Evolutionary conservation across 805 yeast genomes (phyloP).

Genomic region (Spathaspora passalidarum): DNA sequence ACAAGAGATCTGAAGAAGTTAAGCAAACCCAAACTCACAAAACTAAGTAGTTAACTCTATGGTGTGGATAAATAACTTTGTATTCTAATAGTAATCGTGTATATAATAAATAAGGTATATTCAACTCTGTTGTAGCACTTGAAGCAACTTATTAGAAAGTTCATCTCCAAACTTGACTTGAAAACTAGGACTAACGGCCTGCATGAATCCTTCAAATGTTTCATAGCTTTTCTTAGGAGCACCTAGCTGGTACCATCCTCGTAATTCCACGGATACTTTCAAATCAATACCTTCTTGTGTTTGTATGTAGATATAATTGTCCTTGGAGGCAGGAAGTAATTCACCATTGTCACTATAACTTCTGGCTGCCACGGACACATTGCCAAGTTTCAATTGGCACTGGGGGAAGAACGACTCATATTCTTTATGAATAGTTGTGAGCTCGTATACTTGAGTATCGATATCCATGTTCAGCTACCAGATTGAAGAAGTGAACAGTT

Average conservation of each 20-base stretch:
- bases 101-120: not conserved
- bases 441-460: constrained; percentile 16
- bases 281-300: constrained; percentile 15
- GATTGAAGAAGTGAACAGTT: not conserved
- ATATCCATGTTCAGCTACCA: constrained; percentile 13
- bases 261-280: constrained; percentile 20
- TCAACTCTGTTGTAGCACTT: constrained; percentile 3
- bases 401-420: constrained; percentile 19
- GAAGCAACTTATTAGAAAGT: constrained; percentile 16
- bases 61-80: not conserved
- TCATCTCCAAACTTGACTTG: constrained; percentile 15
- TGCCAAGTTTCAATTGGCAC: constrained; percentile 11
- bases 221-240: constrained; percentile 15
- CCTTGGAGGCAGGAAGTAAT: constrained; percentile 4
- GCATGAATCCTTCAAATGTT: constrained; percentile 32
- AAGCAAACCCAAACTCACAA: not conserved
- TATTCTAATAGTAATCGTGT: not conserved
- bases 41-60: not conserved
- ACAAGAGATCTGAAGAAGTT: constrained; percentile 9
- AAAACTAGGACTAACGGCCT: constrained; percentile 21
- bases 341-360: not conserved
- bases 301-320: constrained; percentile 10
- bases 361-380: not conserved
- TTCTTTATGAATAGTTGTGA: constrained; percentile 17
- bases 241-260: constrained; percentile 26